These are phyloP conservation scores for Leccinum fallax DNA, from an alignment of 1,284 basidiomycete species.

Conservation along the genomic window DNA sequence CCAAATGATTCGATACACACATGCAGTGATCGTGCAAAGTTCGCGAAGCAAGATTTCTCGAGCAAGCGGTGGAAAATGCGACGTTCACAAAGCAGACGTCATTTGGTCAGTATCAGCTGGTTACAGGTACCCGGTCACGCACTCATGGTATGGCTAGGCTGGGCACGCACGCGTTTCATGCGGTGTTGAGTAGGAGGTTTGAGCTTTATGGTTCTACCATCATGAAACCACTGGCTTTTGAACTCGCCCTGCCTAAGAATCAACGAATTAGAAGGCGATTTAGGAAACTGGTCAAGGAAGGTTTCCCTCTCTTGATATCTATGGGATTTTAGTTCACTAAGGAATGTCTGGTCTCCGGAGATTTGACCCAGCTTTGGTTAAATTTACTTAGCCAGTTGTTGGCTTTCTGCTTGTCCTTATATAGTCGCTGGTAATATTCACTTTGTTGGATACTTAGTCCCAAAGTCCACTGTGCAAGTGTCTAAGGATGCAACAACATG, in stretches of 20 bases:
- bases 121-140: neutral
- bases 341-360: neutral
- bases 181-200: constrained; percentile 60
- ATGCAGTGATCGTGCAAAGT: constrained; percentile 53
- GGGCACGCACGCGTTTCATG: constrained; percentile 76
- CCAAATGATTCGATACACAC: constrained; percentile 59
- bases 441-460: too few species aligned
- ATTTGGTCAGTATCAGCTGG: constrained; percentile 54
- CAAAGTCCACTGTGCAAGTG: too few species aligned
- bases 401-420: too few species aligned
- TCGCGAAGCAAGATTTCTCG: constrained; percentile 47
- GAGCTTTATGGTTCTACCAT: constrained; percentile 50
- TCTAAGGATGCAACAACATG: too few species aligned
- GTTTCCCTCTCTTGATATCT: constrained; percentile 34
- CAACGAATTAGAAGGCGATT: constrained; percentile 47
- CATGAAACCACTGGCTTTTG: constrained; percentile 49
- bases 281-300: constrained; percentile 50
- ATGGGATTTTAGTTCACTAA: constrained; percentile 24
- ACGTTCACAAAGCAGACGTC: constrained; percentile 55
- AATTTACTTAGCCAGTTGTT: too few species aligned
- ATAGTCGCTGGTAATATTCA: too few species aligned
- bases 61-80: constrained; percentile 39
- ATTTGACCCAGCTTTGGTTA: neutral
- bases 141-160: constrained; percentile 54
- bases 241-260: constrained; percentile 50